These are phyloP conservation scores for Ustilago loliicola DNA, from an alignment of 1,284 basidiomycete species.

Conservation along the genomic window DNA sequence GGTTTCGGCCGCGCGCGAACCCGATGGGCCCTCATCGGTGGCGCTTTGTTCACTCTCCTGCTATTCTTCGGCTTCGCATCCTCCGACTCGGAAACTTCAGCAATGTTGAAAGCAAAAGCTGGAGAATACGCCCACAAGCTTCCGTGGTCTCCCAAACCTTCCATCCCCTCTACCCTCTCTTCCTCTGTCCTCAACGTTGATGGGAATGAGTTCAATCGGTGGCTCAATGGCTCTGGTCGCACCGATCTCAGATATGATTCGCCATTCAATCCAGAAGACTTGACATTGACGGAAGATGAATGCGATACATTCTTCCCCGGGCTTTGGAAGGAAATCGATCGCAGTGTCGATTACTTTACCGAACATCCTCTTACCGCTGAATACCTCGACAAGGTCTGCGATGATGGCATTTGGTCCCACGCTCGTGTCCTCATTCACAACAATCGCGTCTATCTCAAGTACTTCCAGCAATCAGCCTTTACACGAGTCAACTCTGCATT, in stretches of 20 bases:
- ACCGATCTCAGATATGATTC: conserved; percentile 48
- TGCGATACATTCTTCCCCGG: conserved; percentile 67
- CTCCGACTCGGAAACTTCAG: conserved; percentile 15
- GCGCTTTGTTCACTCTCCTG: conserved; percentile 27
- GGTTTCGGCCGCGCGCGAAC: conserved; percentile 54
- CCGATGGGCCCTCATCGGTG: conserved; percentile 47
- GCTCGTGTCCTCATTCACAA: conserved; percentile 65
- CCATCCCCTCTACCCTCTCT: conserved; percentile 1
- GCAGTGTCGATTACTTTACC: conserved; percentile 56
- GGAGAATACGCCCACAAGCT: conserved; percentile 45
- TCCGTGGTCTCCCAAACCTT: not conserved
- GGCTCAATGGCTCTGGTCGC: conserved; percentile 51
- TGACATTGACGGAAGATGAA: conserved; percentile 64
- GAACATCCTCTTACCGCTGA: conserved; percentile 41
- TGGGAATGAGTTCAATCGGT: conserved; percentile 45
- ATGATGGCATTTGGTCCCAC: conserved; percentile 63
- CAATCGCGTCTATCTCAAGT: conserved; percentile 63
- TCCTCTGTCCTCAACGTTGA: conserved; percentile 11
- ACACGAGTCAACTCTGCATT: conserved; percentile 57
- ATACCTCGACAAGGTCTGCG: conserved; percentile 63
- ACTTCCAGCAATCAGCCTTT: conserved; percentile 59
- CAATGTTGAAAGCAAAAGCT: conserved; percentile 37
- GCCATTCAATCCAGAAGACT: conserved; percentile 65
- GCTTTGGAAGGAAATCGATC: conserved; percentile 63
- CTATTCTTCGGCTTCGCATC: conserved; percentile 43